These are phyloP conservation scores for Alnus rubra DNA, from an alignment of 306 rosid genomes.

Conservation along the genomic window DNA sequence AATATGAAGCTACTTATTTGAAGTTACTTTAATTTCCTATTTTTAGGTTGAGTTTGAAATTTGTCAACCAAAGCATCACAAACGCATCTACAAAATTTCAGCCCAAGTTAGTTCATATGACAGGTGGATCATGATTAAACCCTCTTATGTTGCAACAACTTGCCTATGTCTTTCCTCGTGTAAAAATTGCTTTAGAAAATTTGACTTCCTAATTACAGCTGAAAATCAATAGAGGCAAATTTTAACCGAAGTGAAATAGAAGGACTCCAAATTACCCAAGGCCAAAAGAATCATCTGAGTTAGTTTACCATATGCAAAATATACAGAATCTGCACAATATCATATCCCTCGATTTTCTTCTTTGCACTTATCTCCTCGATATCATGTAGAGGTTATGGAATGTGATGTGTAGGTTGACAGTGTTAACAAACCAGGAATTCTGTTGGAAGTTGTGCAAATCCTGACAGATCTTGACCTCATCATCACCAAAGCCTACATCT, in stretches of 20 bases:
- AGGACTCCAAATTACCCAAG: neutral
- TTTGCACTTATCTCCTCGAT: neutral
- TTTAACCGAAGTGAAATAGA: constrained; percentile 8
- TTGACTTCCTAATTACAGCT: constrained; percentile 8
- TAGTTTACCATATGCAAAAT: neutral
- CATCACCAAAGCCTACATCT: constrained; percentile 80
- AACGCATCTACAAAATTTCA: neutral
- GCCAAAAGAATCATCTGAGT: constrained; percentile 5
- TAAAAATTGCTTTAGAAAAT: constrained; percentile 5
- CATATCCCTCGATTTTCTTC: neutral
- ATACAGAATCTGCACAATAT: constrained; percentile 9
- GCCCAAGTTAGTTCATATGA: constrained; percentile 11
- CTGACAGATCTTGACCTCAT: constrained; percentile 75
- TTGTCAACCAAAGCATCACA: neutral
- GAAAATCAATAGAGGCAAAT: neutral
- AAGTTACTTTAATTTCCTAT: neutral
- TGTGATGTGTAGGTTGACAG: constrained; percentile 59
- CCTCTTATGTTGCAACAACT: neutral
- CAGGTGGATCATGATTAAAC: constrained; percentile 3
- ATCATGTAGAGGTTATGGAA: constrained; percentile 17
- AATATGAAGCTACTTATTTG: neutral
- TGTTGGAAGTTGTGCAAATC: constrained; percentile 78
- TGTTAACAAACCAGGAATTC: constrained; percentile 83
- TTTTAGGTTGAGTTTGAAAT: neutral
- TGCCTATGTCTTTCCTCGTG: constrained; percentile 1